Conservation (phyloP, 176 grass and related monocot species). For the Raddia guianensis region DNA sequence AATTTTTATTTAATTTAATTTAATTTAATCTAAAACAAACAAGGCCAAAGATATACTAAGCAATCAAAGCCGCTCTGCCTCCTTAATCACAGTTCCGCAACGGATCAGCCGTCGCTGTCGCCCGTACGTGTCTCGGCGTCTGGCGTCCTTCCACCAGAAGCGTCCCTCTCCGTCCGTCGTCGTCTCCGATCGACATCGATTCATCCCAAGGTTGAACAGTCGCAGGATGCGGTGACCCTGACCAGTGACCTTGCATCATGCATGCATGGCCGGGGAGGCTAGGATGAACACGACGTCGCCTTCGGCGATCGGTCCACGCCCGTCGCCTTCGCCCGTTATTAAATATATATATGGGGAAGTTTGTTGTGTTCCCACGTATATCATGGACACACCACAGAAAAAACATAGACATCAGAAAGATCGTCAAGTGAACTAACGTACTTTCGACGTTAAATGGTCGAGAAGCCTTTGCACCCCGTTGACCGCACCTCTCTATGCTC, state of each 20-base stretch:
- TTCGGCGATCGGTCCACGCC: slow-evolving; percentile 14
- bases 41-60: too few species aligned
- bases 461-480: too few species aligned
- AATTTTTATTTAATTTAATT: too few species aligned
- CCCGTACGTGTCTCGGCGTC: too few species aligned
- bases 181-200: neutral
- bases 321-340: neutral
- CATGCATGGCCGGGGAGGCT: neutral
- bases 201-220: neutral
- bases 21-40: too few species aligned
- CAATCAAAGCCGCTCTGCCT: neutral
- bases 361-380: too few species aligned
- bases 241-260: neutral
- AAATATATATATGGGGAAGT: too few species aligned
- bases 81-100: neutral
- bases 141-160: neutral
- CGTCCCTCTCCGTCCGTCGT: neutral
- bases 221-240: neutral
- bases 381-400: too few species aligned
- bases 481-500: too few species aligned
- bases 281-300: neutral
- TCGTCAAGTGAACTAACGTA: too few species aligned
- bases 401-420: too few species aligned
- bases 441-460: too few species aligned
- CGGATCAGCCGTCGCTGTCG: slow-evolving; percentile 13